These are phyloP conservation scores for Solanum lycopersicoides DNA, from an alignment of 257 asterid species.

Conservation along the genomic window DNA sequence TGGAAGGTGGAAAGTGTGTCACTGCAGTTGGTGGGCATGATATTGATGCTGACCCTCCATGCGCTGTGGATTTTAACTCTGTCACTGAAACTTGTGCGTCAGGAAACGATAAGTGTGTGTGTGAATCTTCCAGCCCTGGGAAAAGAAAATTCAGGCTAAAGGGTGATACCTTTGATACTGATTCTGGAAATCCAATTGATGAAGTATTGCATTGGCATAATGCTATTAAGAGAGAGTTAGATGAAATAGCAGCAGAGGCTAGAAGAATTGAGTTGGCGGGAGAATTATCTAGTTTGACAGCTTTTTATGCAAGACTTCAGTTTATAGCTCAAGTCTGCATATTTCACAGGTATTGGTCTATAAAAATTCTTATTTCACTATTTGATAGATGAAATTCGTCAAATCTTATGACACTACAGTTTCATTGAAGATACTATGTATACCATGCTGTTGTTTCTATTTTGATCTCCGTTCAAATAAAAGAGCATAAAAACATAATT, in stretches of 20 bases:
- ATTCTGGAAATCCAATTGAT: constrained; percentile 20
- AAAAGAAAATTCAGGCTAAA: constrained; percentile 18
- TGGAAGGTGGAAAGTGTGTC: constrained; percentile 8
- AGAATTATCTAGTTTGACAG: constrained; percentile 27
- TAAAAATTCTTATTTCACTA: not conserved
- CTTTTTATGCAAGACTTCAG: constrained; percentile 28
- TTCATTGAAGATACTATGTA: not conserved
- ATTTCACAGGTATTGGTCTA: constrained; percentile 30
- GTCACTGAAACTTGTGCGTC: not conserved
- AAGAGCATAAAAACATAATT: not conserved
- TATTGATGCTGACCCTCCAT: not conserved
- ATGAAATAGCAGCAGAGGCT: constrained; percentile 26
- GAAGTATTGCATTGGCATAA: constrained; percentile 41
- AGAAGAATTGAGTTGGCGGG: constrained; percentile 26
- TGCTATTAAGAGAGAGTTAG: constrained; percentile 28
- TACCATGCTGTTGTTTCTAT: not conserved
- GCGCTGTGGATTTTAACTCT: constrained; percentile 4
- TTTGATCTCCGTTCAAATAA: not conserved
- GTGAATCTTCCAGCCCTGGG: constrained; percentile 14
- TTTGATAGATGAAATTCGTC: not conserved
- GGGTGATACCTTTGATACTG: constrained; percentile 9
- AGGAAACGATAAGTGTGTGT: constrained; percentile 8
- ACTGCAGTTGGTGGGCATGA: constrained; percentile 4
- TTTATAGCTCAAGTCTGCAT: constrained; percentile 40
- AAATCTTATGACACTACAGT: not conserved